These are phyloP conservation scores for Hyaloscypha hepaticicola DNA, from an alignment of 495 filamentous ascomycete genomes.

Conservation along the genomic window DNA sequence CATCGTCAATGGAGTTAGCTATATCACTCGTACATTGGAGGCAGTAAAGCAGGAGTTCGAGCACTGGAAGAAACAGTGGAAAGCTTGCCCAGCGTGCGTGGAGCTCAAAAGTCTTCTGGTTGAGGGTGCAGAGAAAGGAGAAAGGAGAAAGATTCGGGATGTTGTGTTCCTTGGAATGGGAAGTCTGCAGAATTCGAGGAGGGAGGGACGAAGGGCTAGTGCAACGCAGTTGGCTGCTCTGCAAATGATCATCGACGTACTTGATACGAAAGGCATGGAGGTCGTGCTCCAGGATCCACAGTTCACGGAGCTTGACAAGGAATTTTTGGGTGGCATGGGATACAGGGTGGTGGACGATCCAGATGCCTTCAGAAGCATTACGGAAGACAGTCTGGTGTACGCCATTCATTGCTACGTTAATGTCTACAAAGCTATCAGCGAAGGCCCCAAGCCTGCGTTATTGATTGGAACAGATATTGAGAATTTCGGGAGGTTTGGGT, in stretches of 20 bases:
- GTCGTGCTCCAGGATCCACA: constrained; percentile 68
- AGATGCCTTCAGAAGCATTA: constrained; percentile 53
- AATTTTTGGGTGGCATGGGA: constrained; percentile 52
- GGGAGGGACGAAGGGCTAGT: constrained; percentile 22
- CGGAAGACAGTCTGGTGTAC: constrained; percentile 45
- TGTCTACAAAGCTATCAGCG: constrained; percentile 30
- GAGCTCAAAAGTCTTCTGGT: constrained; percentile 7
- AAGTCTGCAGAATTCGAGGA: constrained; percentile 35
- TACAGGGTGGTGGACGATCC: constrained; percentile 59
- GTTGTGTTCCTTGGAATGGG: constrained; percentile 55
- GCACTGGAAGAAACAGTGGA: constrained; percentile 23
- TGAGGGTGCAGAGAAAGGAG: neutral
- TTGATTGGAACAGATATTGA: constrained; percentile 30
- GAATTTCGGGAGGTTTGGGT: constrained; percentile 28
- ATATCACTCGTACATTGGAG: constrained; percentile 35
- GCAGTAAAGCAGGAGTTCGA: constrained; percentile 41
- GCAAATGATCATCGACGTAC: constrained; percentile 28
- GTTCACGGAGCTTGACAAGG: constrained; percentile 61
- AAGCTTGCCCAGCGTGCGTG: constrained; percentile 3
- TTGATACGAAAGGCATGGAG: constrained; percentile 32
- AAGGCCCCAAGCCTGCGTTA: constrained; percentile 16
- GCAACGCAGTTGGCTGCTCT: constrained; percentile 64
- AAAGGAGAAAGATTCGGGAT: constrained; percentile 17
- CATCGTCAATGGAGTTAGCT: constrained; percentile 16
- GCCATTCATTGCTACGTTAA: constrained; percentile 63